phyloP scores from a whole-genome alignment of 805 yeast species.

The Sporopachydermia quercuum region DNA sequence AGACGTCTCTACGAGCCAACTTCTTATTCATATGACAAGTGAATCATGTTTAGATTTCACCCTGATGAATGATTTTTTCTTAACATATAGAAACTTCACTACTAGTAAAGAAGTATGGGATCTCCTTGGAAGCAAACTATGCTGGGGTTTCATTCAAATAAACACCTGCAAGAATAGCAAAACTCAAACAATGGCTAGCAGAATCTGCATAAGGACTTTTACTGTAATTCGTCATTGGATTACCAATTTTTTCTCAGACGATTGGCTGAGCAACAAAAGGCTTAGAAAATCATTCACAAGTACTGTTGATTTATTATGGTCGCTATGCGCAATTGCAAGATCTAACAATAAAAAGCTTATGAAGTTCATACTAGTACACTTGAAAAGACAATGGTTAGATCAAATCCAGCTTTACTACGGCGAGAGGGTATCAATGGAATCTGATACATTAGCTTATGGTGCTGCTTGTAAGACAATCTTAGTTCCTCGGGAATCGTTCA shows the following conservation, averaged over 20 bases:
- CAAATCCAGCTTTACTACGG: not conserved
- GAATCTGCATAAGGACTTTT: slow-evolving; percentile 62
- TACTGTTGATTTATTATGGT: slow-evolving; percentile 6
- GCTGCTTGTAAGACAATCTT: not conserved
- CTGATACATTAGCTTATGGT: not conserved
- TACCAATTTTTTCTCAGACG: slow-evolving; percentile 74
- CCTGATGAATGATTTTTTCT: slow-evolving; percentile 70
- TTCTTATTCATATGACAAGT: slow-evolving; percentile 50
- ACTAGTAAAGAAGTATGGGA: slow-evolving; percentile 18
- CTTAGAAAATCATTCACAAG: slow-evolving; percentile 29
- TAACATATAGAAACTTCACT: slow-evolving; percentile 64
- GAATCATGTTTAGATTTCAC: slow-evolving; percentile 67
- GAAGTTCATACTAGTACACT: slow-evolving; percentile 19
- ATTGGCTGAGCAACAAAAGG: slow-evolving; percentile 43
- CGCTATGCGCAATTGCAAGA: slow-evolving; percentile 4
- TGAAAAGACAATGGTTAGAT: slow-evolving; percentile 27
- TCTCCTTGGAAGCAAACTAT: not conserved
- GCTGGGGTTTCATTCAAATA: not conserved
- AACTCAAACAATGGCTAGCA: not conserved
- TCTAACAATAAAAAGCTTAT: slow-evolving; percentile 14
- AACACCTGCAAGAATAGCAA: not conserved
- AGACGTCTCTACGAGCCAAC: slow-evolving; percentile 15
- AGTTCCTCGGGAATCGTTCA: not conserved
- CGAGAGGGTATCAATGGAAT: not conserved
- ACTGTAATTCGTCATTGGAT: slow-evolving; percentile 85